Evolutionary conservation across 805 yeast genomes (phyloP).

Genomic region (Starmerella cellae): DNA sequence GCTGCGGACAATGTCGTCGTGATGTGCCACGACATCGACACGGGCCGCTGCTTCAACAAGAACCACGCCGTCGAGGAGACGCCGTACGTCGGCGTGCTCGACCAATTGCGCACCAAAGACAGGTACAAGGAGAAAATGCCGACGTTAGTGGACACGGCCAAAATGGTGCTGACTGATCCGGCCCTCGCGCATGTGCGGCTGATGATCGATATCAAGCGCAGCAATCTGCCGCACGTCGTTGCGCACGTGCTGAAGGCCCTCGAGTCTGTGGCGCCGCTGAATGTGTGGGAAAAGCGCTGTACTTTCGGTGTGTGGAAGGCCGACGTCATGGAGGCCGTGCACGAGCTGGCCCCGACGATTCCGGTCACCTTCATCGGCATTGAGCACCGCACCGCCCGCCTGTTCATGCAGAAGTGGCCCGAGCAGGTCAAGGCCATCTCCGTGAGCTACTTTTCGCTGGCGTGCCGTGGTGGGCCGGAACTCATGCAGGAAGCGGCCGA

Average conservation of each 20-base stretch:
- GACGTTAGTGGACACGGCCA: conserved; percentile 31
- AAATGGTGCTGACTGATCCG: conserved; percentile 31
- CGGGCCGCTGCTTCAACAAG: conserved; percentile 38
- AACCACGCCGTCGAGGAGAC: conserved; percentile 31
- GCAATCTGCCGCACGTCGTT: conserved; percentile 34
- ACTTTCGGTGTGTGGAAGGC: conserved; percentile 43
- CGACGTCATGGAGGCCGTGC: conserved; percentile 35
- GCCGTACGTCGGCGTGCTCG: conserved; percentile 29
- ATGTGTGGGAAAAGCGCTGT: conserved; percentile 35
- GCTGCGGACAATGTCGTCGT: conserved; percentile 42
- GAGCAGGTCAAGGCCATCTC: conserved; percentile 49
- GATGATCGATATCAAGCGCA: conserved; percentile 42
- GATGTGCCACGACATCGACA: conserved; percentile 40
- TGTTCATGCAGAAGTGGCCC: conserved; percentile 28
- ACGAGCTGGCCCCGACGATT: conserved; percentile 28
- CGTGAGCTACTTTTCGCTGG: conserved; percentile 31
- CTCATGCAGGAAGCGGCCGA: conserved; percentile 27
- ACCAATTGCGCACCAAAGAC: conserved; percentile 27
- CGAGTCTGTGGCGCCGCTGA: conserved; percentile 29
- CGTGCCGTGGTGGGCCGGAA: conserved; percentile 32
- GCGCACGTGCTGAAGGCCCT: conserved; percentile 31
- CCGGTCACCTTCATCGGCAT: conserved; percentile 31
- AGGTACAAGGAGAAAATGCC: conserved; percentile 31
- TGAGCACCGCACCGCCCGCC: conserved; percentile 26
- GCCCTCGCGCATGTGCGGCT: conserved; percentile 25